Conservation (phyloP, 495 filamentous ascomycete species). For the Trichoderma virens region DNA sequence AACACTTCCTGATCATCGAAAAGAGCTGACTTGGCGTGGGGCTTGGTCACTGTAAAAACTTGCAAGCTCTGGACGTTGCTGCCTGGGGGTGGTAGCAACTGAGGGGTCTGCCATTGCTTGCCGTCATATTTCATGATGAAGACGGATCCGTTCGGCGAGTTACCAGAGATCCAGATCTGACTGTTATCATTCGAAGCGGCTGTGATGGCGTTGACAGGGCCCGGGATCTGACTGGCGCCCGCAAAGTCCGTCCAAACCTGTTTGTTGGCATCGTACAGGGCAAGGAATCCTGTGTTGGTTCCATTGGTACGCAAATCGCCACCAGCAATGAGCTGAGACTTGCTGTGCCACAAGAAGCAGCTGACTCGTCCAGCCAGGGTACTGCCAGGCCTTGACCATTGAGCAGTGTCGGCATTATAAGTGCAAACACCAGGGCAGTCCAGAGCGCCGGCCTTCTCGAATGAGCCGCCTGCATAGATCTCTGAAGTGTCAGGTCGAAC, state of each 20-base stretch:
- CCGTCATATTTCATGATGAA: slow-evolving; percentile 75
- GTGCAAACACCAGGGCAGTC: slow-evolving; percentile 75
- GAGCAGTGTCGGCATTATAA: slow-evolving; percentile 54
- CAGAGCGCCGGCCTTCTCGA: slow-evolving; percentile 72
- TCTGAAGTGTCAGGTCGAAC: slow-evolving; percentile 56
- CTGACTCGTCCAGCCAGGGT: slow-evolving; percentile 61
- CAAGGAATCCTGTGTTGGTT: slow-evolving; percentile 54
- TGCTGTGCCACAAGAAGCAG: slow-evolving; percentile 65
- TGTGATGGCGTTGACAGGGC: slow-evolving; percentile 67
- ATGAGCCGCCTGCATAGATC: slow-evolving; percentile 81
- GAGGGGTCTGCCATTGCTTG: slow-evolving; percentile 43
- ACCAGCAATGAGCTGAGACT: slow-evolving; percentile 61
- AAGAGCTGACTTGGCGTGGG: slow-evolving; percentile 57
- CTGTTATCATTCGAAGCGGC: slow-evolving; percentile 58
- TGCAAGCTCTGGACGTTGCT: slow-evolving; percentile 73
- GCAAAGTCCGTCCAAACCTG: slow-evolving; percentile 57
- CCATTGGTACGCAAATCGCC: slow-evolving; percentile 65
- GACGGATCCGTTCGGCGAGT: slow-evolving; percentile 50
- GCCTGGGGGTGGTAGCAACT: slow-evolving; percentile 48
- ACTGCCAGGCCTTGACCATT: slow-evolving; percentile 72
- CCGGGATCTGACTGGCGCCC: slow-evolving; percentile 62
- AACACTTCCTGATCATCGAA: slow-evolving; percentile 60
- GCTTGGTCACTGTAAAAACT: slow-evolving; percentile 58
- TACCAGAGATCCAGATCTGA: slow-evolving; percentile 75
- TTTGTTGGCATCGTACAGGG: slow-evolving; percentile 59